Evolutionary conservation across 2,329 filamentous ascomycete species (phyloP), one percentile per base, ranked within the genome.

Genomic region (Fusarium lateritium): DNA sequence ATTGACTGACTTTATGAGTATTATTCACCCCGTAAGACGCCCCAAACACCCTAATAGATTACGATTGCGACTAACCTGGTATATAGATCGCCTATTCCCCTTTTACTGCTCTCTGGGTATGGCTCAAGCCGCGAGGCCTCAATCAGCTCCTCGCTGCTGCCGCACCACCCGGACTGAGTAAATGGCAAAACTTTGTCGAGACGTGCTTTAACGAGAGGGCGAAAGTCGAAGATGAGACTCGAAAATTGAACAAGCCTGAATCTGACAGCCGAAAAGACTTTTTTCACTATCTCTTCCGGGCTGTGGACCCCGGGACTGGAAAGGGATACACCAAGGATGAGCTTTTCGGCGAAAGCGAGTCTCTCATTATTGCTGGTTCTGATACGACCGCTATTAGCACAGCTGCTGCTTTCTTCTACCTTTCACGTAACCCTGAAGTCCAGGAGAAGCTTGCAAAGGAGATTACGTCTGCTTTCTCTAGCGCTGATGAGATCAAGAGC

Each of bases 61-160:
- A 17, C 2, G 15, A 4, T 2, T 22, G n/a, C n/a, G n/a, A 2
- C 5, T 57, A 9, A 56, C 11, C 11, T 2, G 24, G 19, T 0
- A 19, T 17, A 0, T 5, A 74, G 72, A 69, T 74, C 28, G 68
- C 63, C 4, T 65, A 59, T 26, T 73, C 72, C 11, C 73, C 73
- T 1, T 62, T 74, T 21, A 56, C 68, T 8, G 24, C 60, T 5
- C 21, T 72, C 21, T 73, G 70, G 73, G 57, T 67, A 19, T 75
- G 73, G 73, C 57, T 74, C 13, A 75, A 74, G n/a, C 71, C 71
- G 0, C 61, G 68, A 21, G 73, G 73, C 1, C 58, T 75, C 15
- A 62, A 75, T 28, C 21, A 49, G 11, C 62, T 75, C 11, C 56
- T 75, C 7, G 54, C 69, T 4, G 36, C 46, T 11, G 39, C 60